phyloP scores from a whole-genome alignment of 805 yeast genomes.

The Yueomyces sp. region DNA sequence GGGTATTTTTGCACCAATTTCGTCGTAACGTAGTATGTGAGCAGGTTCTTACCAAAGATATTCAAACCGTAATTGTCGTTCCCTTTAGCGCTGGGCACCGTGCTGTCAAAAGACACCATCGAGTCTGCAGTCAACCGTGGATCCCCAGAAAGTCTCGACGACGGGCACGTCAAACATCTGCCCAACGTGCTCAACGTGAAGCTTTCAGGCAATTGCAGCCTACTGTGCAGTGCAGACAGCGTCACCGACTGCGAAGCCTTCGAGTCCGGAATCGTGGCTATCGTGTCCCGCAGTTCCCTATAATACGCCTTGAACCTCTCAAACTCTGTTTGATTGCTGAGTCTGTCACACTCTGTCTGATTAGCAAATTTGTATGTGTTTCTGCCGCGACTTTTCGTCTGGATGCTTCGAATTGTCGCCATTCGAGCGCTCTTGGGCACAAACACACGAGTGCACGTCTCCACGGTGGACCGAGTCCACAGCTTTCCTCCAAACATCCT shows the following conservation, averaged over 20 bases:
- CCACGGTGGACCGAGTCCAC: too few relatives aligned
- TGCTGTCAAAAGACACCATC: constrained; percentile 11
- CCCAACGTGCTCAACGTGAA: constrained; percentile 60
- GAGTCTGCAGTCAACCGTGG: constrained; percentile 4
- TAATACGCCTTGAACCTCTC: constrained; percentile 15
- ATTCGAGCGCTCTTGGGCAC: too few relatives aligned
- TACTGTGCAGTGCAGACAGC: constrained; percentile 64
- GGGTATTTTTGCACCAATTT: constrained; percentile 69
- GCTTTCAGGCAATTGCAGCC: constrained; percentile 49
- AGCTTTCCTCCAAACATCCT: too few relatives aligned
- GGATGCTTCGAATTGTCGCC: too few relatives aligned
- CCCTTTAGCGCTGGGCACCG: constrained; percentile 28
- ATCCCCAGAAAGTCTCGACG: constrained; percentile 19
- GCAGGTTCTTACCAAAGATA: constrained; percentile 67
- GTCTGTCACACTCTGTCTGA: too few relatives aligned
- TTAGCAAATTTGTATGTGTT: constrained; percentile 1
- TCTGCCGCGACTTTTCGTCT: too few relatives aligned
- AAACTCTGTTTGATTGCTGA: constrained; percentile 3
- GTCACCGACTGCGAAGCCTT: constrained; percentile 51
- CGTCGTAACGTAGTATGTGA: constrained; percentile 66
- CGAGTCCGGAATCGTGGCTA: constrained; percentile 28
- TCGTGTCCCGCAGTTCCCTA: constrained; percentile 8
- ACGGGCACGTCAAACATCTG: constrained; percentile 58
- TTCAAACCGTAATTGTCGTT: constrained; percentile 70
- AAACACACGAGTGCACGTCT: too few relatives aligned